Evolutionary conservation across 2,329 filamentous ascomycete species (phyloP), one percentile per base, ranked within the genome.

Genomic region (Ascochyta rabiei): DNA sequence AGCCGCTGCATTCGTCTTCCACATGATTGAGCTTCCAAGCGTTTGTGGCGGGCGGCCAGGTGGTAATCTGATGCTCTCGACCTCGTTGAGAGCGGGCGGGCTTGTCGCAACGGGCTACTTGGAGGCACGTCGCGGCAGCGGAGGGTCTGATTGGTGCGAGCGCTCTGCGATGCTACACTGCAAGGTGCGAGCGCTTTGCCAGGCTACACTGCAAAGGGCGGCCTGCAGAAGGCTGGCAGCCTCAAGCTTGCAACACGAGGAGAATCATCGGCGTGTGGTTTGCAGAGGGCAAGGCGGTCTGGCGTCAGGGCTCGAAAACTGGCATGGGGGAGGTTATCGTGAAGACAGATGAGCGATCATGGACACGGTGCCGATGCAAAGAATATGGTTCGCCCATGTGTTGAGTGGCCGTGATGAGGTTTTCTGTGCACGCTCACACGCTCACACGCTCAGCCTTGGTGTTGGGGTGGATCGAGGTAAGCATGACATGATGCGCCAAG

Each of bases 111-210:
- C 10, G 35, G 46, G 52, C 41, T 55, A 38, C 46, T 15, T 19
- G 28, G 47, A 43, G 40, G 52, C 52, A 55, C 52, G 47, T 47
- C 43, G 47, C 42, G 16, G 37, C 37, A 55, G 24, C 30, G 26
- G 24, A 38, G 18, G n/a, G 31, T 47, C 19, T 55, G 46, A 55
- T 55, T 55, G 52, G 52, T 42, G 46, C 37, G 26, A 50, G 23
- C 15, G 31, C 28, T 42, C 41, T 38, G 26, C 23, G 21, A 44
- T 19, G 28, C 28, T 45, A 35, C 46, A 37, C 28, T 38, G 46
- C 46, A 46, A 55, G 42, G 52, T 24, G 37, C 13, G 21, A 21
- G 26, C 41, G 16, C 37, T n/a, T n/a, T n/a, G n/a, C n/a, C n/a
- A n/a, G n/a, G n/a, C n/a, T 55, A 46, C 9, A 23, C 31, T 41